Evolutionary conservation across 2,329 filamentous ascomycete species (phyloP), one percentile per base, ranked within the genome.

Genomic region (Raffaelea arxii): DNA sequence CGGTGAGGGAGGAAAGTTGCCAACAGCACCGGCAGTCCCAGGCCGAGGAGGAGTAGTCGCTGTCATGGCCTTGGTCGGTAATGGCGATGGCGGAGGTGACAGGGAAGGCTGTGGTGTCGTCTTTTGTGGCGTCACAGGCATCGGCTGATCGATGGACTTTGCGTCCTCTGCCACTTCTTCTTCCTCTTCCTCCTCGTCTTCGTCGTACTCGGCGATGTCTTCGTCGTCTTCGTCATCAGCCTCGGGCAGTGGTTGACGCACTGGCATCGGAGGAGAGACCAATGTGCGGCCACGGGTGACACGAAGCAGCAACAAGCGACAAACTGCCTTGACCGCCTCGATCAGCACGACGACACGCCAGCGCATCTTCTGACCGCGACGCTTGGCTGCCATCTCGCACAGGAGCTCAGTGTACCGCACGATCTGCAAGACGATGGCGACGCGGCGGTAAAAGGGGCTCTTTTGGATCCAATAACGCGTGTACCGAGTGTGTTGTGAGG

Each of bases 301-400:
- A 37, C 84, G 80, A 59, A 96, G 70, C 44, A 97, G 72, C 30
- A 94, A 66, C 41, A 96, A 67, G 44, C 86, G 74, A 61, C 91
- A 96, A 9, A 92, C 55, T 3, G 91, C 90, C 65, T 97, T 97
- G 59, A 92, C 70, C 1, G 79, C 75, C 66, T 98, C 92, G 21
- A 98, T 71, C 4, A 94, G 61, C 11, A 97, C 81, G 6, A 97
- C 80, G 0, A 94, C 80, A 44, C 86, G 81, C 92, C 92, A 98
- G 25, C 89, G 79, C 23, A 83, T 67, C 58, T 77, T 80, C 63
- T 94, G 89, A 18, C 87, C 86, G 51, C 82, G 82, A 42, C 91
- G 77, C 65, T 94, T 94, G 24, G 90, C 90, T 24, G 85, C 79
- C 92, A 98, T 98, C 63, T 98, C 92, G 77, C 91, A 92, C n/a